phyloP scores from a whole-genome alignment of 768 basidiomycete genomes.

The Phanerochaete carnosa region DNA sequence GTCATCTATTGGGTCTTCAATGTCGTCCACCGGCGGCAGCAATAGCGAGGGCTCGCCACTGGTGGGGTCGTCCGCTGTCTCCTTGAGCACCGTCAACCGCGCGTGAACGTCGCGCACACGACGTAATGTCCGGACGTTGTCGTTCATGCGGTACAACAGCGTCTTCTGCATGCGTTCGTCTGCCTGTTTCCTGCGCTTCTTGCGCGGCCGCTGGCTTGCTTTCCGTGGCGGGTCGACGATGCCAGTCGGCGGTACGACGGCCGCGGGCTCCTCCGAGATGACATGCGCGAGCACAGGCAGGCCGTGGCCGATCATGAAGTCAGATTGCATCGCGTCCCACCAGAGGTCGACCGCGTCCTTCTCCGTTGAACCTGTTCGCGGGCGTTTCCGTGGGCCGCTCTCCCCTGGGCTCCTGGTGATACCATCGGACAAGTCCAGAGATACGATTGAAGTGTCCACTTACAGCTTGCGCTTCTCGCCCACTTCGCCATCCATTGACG shows the following conservation, averaged over 20 bases:
- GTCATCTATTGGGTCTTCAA: slow-evolving; percentile 46
- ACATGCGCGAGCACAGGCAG: slow-evolving; percentile 43
- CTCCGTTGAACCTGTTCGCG: slow-evolving; percentile 41
- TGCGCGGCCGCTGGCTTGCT: slow-evolving; percentile 22
- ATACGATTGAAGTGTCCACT: slow-evolving; percentile 23
- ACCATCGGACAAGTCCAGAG: neutral
- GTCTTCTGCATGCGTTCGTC: slow-evolving; percentile 27
- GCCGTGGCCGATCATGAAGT: slow-evolving; percentile 59
- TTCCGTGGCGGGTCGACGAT: slow-evolving; percentile 20
- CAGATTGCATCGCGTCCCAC: slow-evolving; percentile 72
- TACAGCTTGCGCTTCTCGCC: slow-evolving; percentile 69
- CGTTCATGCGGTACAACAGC: slow-evolving; percentile 68
- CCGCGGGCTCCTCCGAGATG: slow-evolving; percentile 21
- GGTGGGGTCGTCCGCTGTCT: slow-evolving; percentile 22
- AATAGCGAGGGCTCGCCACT: neutral
- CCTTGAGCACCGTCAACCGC: slow-evolving; percentile 59
- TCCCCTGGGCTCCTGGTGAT: slow-evolving; percentile 23
- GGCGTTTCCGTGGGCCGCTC: slow-evolving; percentile 61
- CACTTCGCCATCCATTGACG: slow-evolving; percentile 30
- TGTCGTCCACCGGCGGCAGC: slow-evolving; percentile 24
- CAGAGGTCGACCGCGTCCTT: slow-evolving; percentile 56
- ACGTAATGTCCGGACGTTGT: slow-evolving; percentile 72
- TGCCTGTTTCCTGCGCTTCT: slow-evolving; percentile 33
- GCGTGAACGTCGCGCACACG: slow-evolving; percentile 70
- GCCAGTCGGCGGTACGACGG: slow-evolving; percentile 18